Conservation (phyloP, 495 filamentous ascomycete genomes). For the Rusavskia elegans region DNA sequence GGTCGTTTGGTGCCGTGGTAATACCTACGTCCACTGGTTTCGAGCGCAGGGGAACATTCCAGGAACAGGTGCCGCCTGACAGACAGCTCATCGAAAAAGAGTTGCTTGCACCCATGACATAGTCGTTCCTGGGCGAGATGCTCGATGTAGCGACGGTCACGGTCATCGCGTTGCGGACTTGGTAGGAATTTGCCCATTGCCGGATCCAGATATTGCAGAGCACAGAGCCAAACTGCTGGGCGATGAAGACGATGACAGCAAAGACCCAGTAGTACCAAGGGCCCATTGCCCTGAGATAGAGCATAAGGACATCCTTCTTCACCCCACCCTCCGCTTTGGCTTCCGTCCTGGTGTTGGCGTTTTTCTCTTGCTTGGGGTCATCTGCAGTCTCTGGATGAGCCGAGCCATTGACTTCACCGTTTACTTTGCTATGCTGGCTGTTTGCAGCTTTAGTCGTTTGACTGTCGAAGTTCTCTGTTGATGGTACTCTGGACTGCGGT, state of each 20-base stretch:
- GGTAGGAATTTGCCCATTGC: constrained; percentile 64
- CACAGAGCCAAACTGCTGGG: constrained; percentile 70
- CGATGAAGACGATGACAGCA: constrained; percentile 53
- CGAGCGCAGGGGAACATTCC: constrained; percentile 3
- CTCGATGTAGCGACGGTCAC: neutral
- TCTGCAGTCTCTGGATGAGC: constrained; percentile 13
- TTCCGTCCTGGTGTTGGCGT: constrained; percentile 42
- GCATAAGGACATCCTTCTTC: constrained; percentile 64
- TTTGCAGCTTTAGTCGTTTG: constrained; percentile 14
- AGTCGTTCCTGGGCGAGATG: neutral
- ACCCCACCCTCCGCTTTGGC: constrained; percentile 70
- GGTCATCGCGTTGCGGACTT: neutral
- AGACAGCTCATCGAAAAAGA: constrained; percentile 18
- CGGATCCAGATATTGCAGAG: constrained; percentile 88
- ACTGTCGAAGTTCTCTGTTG: constrained; percentile 34
- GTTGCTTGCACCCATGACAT: neutral
- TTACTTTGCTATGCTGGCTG: constrained; percentile 13
- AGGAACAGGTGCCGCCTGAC: constrained; percentile 21
- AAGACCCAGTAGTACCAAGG: constrained; percentile 85
- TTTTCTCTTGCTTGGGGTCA: constrained; percentile 22
- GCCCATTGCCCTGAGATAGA: constrained; percentile 84
- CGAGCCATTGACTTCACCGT: constrained; percentile 22
- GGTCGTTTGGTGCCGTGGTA: constrained; percentile 16
- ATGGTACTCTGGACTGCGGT: constrained; percentile 59
- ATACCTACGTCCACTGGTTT: constrained; percentile 9